Evolutionary conservation across 78 protist genomes (phyloP).

Genomic region (Parvularia atlantis): DNA sequence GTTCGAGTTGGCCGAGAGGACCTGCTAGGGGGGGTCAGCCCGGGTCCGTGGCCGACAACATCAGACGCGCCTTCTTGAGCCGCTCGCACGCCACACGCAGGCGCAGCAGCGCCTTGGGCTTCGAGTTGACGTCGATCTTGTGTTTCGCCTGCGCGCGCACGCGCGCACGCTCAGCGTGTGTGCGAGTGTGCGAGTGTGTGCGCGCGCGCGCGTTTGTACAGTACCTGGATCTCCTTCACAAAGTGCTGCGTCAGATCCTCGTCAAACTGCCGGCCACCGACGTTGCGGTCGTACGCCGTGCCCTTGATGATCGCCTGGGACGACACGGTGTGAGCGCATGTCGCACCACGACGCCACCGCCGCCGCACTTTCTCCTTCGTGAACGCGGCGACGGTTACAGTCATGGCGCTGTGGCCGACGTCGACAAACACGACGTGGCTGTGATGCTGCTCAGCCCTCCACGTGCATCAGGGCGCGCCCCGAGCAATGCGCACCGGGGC

Average conservation of each 20-base stretch:
- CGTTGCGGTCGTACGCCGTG: constrained; percentile 34
- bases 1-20: neutral
- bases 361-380: constrained; percentile 66
- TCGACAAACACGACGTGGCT: constrained; percentile 72
- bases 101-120: constrained; percentile 62
- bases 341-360: neutral
- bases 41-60: neutral
- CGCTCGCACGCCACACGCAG: constrained; percentile 66
- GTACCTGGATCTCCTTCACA: constrained; percentile 39
- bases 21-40: neutral
- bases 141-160: constrained; percentile 26
- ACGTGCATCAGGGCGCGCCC: no score
- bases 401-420: constrained; percentile 68
- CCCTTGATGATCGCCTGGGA: constrained; percentile 2
- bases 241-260: constrained; percentile 36
- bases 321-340: neutral
- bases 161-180: no score
- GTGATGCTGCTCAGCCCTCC: no score
- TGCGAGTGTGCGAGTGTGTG: no score
- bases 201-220: no score
- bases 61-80: constrained; percentile 61
- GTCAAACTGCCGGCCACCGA: constrained; percentile 79
- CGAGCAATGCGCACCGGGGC: constrained; percentile 39
- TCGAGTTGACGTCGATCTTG: constrained; percentile 54
- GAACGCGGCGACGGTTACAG: constrained; percentile 51